A percentile compares a stretch with the other conserved stretches of the same genome.
These are phyloP conservation scores for Phytophthora capsici DNA, from an alignment of 352 stramenopile species.

Conservation along the genomic window DNA sequence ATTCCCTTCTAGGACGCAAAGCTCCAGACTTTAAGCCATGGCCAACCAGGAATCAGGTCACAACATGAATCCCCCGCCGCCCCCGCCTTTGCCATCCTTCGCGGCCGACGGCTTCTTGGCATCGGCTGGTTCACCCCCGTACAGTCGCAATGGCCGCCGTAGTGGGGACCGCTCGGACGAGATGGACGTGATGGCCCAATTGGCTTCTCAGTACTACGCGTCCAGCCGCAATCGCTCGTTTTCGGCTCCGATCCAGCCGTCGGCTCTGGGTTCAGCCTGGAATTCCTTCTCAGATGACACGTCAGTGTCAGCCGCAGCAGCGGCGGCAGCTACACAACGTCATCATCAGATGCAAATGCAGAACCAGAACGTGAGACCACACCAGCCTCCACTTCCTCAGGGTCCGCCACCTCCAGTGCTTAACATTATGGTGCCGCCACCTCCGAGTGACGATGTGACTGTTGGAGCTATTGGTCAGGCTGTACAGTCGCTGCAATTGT, in stretches of 20 bases:
- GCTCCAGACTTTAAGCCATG: slow-evolving; percentile 6
- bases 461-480: slow-evolving; percentile 71
- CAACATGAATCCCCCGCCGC: slow-evolving; percentile 24
- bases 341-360: slow-evolving; percentile 33
- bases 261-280: slow-evolving; percentile 64
- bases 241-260: slow-evolving; percentile 72
- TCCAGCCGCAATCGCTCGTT: slow-evolving; percentile 72
- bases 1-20: slow-evolving; percentile 24
- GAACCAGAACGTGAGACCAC: slow-evolving; percentile 24
- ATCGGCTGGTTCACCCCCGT: slow-evolving; percentile 30
- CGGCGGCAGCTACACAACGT: slow-evolving; percentile 21
- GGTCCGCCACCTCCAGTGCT: slow-evolving; percentile 52
- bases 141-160: slow-evolving; percentile 27
- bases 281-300: slow-evolving; percentile 63
- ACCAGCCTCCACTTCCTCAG: slow-evolving; percentile 43
- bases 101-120: slow-evolving; percentile 37
- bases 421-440: slow-evolving; percentile 51
- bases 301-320: slow-evolving; percentile 26
- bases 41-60: slow-evolving; percentile 22
- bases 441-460: slow-evolving; percentile 44
- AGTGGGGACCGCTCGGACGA: slow-evolving; percentile 34
- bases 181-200: slow-evolving; percentile 85
- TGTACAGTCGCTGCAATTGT: slow-evolving; percentile 63
- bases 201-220: slow-evolving; percentile 84
- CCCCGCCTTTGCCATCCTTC: slow-evolving; percentile 38